These are phyloP conservation scores for Rhododendron henanense DNA, from an alignment of 148 eudicot species.

Conservation along the genomic window DNA sequence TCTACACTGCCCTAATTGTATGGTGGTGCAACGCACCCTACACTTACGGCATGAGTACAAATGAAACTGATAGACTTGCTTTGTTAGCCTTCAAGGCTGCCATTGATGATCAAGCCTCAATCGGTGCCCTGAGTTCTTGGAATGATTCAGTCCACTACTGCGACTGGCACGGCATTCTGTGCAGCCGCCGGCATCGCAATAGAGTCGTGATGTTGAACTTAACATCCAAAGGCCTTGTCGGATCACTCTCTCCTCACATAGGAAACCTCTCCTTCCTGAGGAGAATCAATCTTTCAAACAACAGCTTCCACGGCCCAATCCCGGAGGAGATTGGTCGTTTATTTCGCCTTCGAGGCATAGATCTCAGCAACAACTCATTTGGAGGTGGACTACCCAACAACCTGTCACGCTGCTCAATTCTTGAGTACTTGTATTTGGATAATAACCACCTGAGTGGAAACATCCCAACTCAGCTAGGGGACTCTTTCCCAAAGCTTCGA, in stretches of 20 bases:
- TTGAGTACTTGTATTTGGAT: neutral
- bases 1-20: neutral
- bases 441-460: neutral
- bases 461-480: neutral
- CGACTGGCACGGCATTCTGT: neutral
- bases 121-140: neutral
- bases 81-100: neutral
- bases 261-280: neutral
- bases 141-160: neutral
- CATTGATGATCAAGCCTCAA: constrained; percentile 31
- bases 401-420: neutral
- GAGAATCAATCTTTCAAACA: neutral
- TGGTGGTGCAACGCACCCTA: neutral
- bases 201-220: neutral
- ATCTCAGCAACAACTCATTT: neutral
- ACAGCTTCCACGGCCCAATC: neutral
- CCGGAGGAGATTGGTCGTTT: neutral
- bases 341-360: neutral
- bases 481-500: neutral
- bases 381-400: neutral
- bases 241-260: neutral
- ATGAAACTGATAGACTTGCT: neutral
- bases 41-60: neutral
- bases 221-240: neutral
- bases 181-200: neutral